Evolutionary conservation across 495 filamentous ascomycete genomes (phyloP).

Genomic region (Pseudoneurospora amorphoporcata): DNA sequence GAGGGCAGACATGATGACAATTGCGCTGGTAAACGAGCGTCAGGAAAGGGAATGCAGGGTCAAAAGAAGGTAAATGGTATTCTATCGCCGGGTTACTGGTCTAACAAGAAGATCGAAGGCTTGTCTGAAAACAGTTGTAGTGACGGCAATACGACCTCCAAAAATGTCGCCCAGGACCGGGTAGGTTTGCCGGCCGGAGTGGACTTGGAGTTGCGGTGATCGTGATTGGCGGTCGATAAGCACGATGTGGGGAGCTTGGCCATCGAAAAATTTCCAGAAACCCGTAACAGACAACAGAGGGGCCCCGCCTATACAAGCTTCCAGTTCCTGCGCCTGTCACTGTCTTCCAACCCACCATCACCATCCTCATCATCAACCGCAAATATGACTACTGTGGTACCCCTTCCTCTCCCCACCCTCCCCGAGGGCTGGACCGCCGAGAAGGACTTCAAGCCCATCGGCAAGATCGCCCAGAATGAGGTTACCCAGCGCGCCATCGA

Average conservation of each 20-base stretch:
- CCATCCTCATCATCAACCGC: neutral
- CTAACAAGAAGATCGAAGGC: neutral
- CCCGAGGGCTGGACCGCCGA: slow-evolving; percentile 77
- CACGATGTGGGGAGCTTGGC: neutral
- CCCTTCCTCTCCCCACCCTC: slow-evolving; percentile 60
- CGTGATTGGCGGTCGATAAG: neutral
- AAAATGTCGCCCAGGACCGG: neutral
- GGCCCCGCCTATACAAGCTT: slow-evolving; percentile 12
- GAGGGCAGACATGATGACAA: slow-evolving; percentile 46
- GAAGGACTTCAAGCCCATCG: slow-evolving; percentile 80
- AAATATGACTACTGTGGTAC: slow-evolving; percentile 29
- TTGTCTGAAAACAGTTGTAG: neutral
- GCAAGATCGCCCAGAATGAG: slow-evolving; percentile 47
- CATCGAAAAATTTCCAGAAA: slow-evolving; percentile 11
- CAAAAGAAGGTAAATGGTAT: neutral
- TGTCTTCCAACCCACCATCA: neutral
- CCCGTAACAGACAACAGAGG: slow-evolving; percentile 6
- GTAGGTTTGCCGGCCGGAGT: neutral
- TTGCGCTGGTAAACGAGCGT: neutral
- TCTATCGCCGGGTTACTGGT: neutral
- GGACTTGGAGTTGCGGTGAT: neutral
- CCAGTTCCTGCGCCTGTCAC: neutral
- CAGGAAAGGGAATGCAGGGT: neutral
- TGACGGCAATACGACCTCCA: neutral
- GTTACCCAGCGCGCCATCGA: slow-evolving; percentile 78